A percentile compares a stretch with the other conserved stretches of the same genome.
phyloP scores from a whole-genome alignment of 1,284 basidiomycete species.

The Rugosomyces carneus region DNA sequence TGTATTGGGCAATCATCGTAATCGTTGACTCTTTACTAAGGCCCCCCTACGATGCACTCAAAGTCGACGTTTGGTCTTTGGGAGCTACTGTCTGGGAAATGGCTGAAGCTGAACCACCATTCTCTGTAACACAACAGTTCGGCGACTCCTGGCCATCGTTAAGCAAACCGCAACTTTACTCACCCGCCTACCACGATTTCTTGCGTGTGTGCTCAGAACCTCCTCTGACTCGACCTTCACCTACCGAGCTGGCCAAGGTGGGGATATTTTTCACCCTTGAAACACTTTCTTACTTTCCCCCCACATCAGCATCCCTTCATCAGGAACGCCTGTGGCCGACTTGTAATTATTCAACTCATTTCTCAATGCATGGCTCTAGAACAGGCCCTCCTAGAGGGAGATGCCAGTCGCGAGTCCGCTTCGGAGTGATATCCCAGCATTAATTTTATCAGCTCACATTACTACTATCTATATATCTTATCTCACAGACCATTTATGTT shows the following conservation, averaged over 20 bases:
- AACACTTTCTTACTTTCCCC: constrained; percentile 1
- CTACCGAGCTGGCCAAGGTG: constrained; percentile 57
- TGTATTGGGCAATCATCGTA: neutral
- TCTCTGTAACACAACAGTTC: constrained; percentile 51
- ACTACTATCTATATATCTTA: constrained; percentile 19
- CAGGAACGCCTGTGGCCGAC: constrained; percentile 59
- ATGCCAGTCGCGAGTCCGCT: constrained; percentile 15
- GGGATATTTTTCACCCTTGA: constrained; percentile 19
- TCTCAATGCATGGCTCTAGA: constrained; percentile 65
- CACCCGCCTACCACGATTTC: constrained; percentile 70
- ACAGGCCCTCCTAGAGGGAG: constrained; percentile 36
- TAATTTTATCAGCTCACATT: constrained; percentile 16
- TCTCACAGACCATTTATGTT: constrained; percentile 49
- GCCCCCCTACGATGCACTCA: constrained; percentile 64
- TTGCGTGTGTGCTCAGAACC: constrained; percentile 61
- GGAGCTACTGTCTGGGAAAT: constrained; percentile 81
- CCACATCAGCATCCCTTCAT: constrained; percentile 51
- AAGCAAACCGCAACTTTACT: constrained; percentile 50
- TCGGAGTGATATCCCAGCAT: constrained; percentile 17
- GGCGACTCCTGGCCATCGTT: constrained; percentile 61
- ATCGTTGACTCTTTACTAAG: constrained; percentile 24
- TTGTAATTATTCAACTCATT: constrained; percentile 59
- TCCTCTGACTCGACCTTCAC: constrained; percentile 46
- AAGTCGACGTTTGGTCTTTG: constrained; percentile 75
- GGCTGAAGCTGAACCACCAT: constrained; percentile 68